A percentile compares a stretch with the other conserved stretches of the same genome.
Conservation (phyloP, 805 yeast species). For the Lachancea fermentati region DNA sequence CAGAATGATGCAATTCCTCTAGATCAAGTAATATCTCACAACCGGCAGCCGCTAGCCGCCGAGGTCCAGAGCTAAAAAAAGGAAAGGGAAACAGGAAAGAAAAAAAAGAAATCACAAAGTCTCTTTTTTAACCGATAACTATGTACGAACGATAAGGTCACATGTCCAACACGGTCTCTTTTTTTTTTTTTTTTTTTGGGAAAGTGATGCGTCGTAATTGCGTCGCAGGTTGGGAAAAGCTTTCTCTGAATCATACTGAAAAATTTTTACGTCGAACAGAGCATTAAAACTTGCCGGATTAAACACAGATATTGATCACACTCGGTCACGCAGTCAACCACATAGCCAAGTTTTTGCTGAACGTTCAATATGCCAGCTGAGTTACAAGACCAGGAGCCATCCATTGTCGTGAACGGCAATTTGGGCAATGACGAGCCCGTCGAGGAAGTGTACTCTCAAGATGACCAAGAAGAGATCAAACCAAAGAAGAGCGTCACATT, state of each 20-base stretch:
- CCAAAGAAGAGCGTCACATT: constrained; percentile 76
- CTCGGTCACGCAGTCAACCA: not conserved
- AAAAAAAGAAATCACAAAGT: no score
- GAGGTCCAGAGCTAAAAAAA: no score
- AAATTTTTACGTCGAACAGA: constrained; percentile 7
- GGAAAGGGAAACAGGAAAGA: no score
- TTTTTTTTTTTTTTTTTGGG: not conserved
- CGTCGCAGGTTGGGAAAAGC: not conserved
- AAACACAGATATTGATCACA: constrained; percentile 1
- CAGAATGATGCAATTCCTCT: no score
- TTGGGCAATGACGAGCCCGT: constrained; percentile 39
- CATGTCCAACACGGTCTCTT: no score
- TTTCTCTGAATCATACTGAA: constrained; percentile 1
- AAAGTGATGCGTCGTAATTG: not conserved
- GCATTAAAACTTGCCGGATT: not conserved
- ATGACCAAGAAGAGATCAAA: constrained; percentile 34
- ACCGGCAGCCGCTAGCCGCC: not conserved
- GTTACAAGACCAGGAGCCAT: constrained; percentile 80
- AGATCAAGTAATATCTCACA: no score
- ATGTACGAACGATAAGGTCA: no score
- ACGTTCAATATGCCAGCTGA: constrained; percentile 49
- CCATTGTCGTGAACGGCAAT: constrained; percentile 69
- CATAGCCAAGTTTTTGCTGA: no score
- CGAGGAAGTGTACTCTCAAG: constrained; percentile 25
- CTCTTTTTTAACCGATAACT: no score